These are phyloP conservation scores for Penicillium sp. DNA, from an alignment of 2,329 filamentous ascomycete species.

Conservation along the genomic window DNA sequence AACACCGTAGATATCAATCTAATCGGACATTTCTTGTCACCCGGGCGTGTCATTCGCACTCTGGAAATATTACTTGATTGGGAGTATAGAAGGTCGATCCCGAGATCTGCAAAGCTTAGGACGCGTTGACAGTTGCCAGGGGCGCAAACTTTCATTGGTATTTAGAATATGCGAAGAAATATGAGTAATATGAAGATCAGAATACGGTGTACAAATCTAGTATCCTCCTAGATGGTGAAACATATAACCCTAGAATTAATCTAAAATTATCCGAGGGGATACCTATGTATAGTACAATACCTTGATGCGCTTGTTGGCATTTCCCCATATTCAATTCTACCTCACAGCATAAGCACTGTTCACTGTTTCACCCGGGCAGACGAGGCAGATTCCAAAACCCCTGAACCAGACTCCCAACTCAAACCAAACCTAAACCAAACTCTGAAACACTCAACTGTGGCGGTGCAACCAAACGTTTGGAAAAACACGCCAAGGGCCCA, in stretches of 20 bases:
- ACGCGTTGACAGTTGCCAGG: neutral
- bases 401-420: neutral
- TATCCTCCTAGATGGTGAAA: neutral
- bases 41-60: neutral
- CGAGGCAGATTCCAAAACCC: neutral
- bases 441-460: conserved; percentile 11
- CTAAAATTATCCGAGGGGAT: neutral
- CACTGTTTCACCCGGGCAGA: too few species aligned
- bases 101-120: neutral
- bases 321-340: too few species aligned
- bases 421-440: neutral
- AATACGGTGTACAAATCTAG: too few species aligned
- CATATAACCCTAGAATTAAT: neutral
- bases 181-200: too few species aligned
- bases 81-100: neutral
- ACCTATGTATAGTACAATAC: neutral
- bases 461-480: conserved; percentile 14
- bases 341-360: too few species aligned
- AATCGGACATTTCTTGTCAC: neutral
- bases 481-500: conserved; percentile 12
- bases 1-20: neutral
- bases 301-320: neutral
- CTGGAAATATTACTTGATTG: neutral
- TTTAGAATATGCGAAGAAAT: too few species aligned
- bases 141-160: neutral